Base-by-base conservation (phyloP, 768 basidiomycete species). In the Scleroderma citrinum region DNA sequence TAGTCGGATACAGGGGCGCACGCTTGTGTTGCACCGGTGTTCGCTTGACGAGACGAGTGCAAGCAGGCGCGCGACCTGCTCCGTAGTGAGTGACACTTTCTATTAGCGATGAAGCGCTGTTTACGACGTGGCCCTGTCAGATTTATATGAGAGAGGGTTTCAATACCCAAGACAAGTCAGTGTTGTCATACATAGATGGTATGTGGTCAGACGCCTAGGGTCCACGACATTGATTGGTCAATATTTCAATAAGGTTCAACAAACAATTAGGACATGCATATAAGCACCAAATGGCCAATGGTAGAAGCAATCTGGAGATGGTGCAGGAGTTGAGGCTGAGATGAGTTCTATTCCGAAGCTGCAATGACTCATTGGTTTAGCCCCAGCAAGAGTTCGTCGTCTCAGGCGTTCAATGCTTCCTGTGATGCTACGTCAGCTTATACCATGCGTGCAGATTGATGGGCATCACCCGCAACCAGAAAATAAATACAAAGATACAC, bases 401-500 rank as follows among this genome's bases (percentile, higher is more conserved):
- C 88, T 34, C 85, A 76, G 3, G 69, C 73, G 16, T 77, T 60
- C 11, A 83, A 82, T 19, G 77, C 81, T 59, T 91, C 86, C 85
- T 91, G 49, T 16, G 24, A 14, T n/a, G 20, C 31, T 34, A 48
- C 35, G 17, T 32, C 34, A 50, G 41, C 34, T 16, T 7, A 46
- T 32, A 37, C n/a, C 13, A 50, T 14, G 39, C 36, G 51, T 38
- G n/a, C 42, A 44, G 37, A 21, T 7, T 20, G 20, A 19, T 47
- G 16, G 21, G 16, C 42, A 21, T 59, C 66, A 87, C 87, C 84
- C 91, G 89, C 79, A 91, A 73, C 88, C 88, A 92, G 59, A n/a
- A 89, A 92, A 89, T 92, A 57, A 5, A 24, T 17, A 16, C 26
- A 44, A 34, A 32, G 7, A 51, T 12, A n/a, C n/a, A n/a, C n/a